Evolutionary conservation across 805 yeast genomes (phyloP), one percentile per base, ranked within the genome.

Genomic region (Metschnikowia dekortorum): DNA sequence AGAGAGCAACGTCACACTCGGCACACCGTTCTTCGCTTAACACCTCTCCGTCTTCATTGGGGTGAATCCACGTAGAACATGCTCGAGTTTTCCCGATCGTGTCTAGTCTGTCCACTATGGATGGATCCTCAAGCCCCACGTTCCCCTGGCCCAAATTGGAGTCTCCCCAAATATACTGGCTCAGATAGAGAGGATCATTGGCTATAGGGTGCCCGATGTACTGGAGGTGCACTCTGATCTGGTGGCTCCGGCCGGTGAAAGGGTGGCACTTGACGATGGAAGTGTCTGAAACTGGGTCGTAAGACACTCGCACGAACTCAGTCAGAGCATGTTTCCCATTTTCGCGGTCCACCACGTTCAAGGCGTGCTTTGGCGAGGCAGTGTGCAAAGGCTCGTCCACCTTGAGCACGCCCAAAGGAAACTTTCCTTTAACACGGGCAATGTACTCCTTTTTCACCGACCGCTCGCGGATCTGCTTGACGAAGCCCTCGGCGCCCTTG

Each of bases 181-280:
- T 88, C 2, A 96, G 85, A 61, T 90, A 92, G 1, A 91, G 75
- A 0, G 97, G 97, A 65, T 92, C 99, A 63, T 92, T 91, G 3
- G 87, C 89, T 42, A 92, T 92, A 0, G 98, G 97, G 61, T 74
- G 79, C 0, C 97, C 97, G n/a, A 94, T 59, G 56, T 76, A 85
- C 67, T 91, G 97, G 50, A 94, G 69, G 70, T 94, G 99, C 0
- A 94, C 96, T 53, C 99, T 74, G 46, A 94, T 90, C 64, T 92
- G 99, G 66, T 92, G 99, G 0, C 97, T 89, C 62, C 99, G 76
- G 0, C 99, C 99, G 0, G 99, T 92, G 14, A 79, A 69, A 1
- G 99, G 99, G 56, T 74, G 78, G 67, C 98, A 92, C 53, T 82
- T 75, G 3, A 94, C 96, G 29, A 94, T 75, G 48, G 89, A 81